phyloP scores from a whole-genome alignment of 345 rosid genomes.

The Garcia nutans region DNA sequence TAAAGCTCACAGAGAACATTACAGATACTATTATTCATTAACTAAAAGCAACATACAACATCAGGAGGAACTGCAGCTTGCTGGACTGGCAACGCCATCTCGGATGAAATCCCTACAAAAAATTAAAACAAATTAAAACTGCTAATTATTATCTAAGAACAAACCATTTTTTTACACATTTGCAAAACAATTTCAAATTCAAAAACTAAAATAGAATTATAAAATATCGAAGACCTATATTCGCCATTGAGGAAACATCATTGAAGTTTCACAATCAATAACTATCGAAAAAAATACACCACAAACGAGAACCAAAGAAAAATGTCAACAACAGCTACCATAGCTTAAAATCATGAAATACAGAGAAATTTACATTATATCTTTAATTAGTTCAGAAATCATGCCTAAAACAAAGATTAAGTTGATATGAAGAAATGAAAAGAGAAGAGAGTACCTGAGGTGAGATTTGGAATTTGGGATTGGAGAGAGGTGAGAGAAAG shows the following conservation, averaged over 20 bases:
- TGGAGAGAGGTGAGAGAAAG: constrained; percentile 24
- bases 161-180: neutral
- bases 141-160: neutral
- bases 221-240: neutral
- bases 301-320: too few species aligned
- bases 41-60: constrained; percentile 23
- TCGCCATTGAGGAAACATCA: too few species aligned
- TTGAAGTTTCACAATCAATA: too few species aligned
- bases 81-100: constrained; percentile 17
- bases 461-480: constrained; percentile 21
- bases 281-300: too few species aligned
- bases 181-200: neutral
- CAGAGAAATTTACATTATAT: neutral
- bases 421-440: neutral
- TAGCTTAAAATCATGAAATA: neutral
- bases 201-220: neutral
- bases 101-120: neutral
- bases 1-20: neutral
- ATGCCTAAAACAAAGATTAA: neutral
- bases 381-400: neutral
- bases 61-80: constrained; percentile 18
- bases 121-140: neutral
- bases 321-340: neutral
- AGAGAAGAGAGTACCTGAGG: constrained; percentile 7
- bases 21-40: neutral